These are phyloP conservation scores for Coniferiporia weirii DNA, from an alignment of 1,284 basidiomycete genomes.

Conservation along the genomic window DNA sequence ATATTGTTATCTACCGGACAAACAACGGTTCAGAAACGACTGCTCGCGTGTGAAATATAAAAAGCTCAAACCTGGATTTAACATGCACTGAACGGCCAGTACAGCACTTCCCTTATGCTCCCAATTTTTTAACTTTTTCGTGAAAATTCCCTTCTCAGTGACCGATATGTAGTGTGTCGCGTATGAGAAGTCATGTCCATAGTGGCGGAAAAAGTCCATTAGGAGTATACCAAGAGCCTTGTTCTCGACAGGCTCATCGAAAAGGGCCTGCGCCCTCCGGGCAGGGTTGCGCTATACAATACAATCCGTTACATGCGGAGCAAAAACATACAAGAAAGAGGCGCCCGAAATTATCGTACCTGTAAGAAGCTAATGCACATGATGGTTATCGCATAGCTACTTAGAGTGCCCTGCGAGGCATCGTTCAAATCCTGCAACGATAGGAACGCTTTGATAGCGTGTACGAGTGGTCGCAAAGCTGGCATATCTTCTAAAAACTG, in stretches of 20 bases:
- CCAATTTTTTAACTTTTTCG: constrained; percentile 31
- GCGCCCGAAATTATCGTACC: constrained; percentile 33
- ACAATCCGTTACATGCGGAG: not conserved
- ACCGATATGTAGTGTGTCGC: constrained; percentile 38
- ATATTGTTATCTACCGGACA: constrained; percentile 33
- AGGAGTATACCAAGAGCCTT: constrained; percentile 42
- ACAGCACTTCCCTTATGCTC: constrained; percentile 29
- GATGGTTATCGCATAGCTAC: constrained; percentile 71
- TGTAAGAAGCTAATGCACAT: constrained; percentile 75
- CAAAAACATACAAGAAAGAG: not conserved
- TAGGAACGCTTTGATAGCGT: constrained; percentile 71
- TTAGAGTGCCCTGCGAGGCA: constrained; percentile 66
- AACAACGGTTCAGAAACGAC: not conserved
- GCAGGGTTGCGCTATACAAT: constrained; percentile 35
- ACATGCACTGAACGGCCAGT: constrained; percentile 40
- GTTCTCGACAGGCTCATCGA: constrained; percentile 35
- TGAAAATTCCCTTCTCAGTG: constrained; percentile 29
- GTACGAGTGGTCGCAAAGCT: constrained; percentile 57
- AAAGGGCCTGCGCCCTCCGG: constrained; percentile 28
- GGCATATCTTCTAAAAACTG: constrained; percentile 54
- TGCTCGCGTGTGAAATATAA: not conserved
- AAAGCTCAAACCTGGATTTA: constrained; percentile 33
- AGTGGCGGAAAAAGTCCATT: constrained; percentile 42
- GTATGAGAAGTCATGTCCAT: constrained; percentile 41
- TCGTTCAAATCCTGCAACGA: constrained; percentile 64